Evolutionary conservation across 2,329 filamentous ascomycete species (phyloP), one percentile per base, ranked within the genome.

Genomic region (Verticillium albo-atrum): DNA sequence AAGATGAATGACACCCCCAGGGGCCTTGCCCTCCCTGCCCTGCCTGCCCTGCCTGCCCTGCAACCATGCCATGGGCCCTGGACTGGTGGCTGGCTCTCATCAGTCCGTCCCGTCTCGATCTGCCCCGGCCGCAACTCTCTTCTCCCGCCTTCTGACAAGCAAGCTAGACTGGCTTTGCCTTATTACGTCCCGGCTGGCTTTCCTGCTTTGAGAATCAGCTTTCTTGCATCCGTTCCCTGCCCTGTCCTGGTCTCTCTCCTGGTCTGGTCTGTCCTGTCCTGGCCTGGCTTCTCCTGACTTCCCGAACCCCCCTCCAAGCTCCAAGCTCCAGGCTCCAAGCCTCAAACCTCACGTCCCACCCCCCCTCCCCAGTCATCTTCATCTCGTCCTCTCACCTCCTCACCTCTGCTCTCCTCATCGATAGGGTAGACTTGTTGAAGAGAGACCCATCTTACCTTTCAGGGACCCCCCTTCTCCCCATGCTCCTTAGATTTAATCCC

Each of bases 401-500:
- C 42, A 35, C 42, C 42, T 26, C 59, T 32, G 42, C 32, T 30
- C 34, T 54, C 54, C 10, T 55, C 34, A 47, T 34, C 57, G 37
- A 57, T 50, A 50, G 35, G 35, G 42, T 50, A 23, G 20, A 23
- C 20, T 50, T 9, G 42, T 50, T 50, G 47, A 55, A 17, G 37
- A 30, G 34, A 56, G 35, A 32, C 58, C 51, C 61, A 59, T 62
- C 56, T 59, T 56, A 62, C 57, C 54, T 56, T 59, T 61, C 51
- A 55, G 50, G 37, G 56, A 56, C 37, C 37, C 59, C 51, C 56
- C n/a, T n/a, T 52, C 54, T 37, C 58, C 61, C 60, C 54, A 60
- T 57, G 51, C 51, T 51, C 56, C 59, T 61, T 59, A 62, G 57
- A 62, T 56, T 63, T 55, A 56, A 62, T 59, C 60, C 53, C 60